Base-by-base conservation (phyloP, 192 early-diverging fungal genomes). In the Backusella tuberculispora region DNA sequence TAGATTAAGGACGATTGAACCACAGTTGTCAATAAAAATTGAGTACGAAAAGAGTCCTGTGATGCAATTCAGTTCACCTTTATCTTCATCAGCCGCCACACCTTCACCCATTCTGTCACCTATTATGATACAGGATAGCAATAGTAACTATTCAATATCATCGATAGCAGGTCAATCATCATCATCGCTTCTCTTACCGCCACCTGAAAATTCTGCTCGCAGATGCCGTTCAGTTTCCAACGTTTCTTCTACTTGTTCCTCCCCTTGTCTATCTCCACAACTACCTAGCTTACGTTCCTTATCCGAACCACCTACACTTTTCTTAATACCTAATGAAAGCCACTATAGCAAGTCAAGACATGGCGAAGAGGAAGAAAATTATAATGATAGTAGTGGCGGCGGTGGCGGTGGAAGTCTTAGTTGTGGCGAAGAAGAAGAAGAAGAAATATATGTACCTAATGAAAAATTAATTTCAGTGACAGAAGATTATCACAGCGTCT, bases 251-350 rank as follows among this genome's bases (percentile, higher is more conserved):
- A 67, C 19, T 42, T 67, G 38, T 21, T 67, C 66, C 5, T 41
- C 66, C 7, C 41, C 38, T 43, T 38, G 17, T 12, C 19, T 41
- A 67, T 41, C 66, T 24, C 41, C 66, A 42, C 41, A 41, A 24
- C 66, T 43, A 4, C 41, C 41, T 21, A 67, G 38, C 37, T 67
- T 67, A 42, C 66, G 66, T 12, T 67, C 66, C 10, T 41, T 67
- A 42, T 67, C 66, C 21, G 66, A 67, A 41, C 66, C 66, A 67
- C 66, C 66, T 43, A 67, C 66, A 67, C 41, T 67, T 10, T 60
- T 60, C 21, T 26, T 60, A 24, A 60, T 60, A 26, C 24, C 53
- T 24, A 60, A 60, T 60, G 53, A 60, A 12, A 60, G 29, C 0
- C 29, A 34, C 29, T 34, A 9, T 26, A 26, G 4, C 9, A 60